Evolutionary conservation across 2,329 filamentous ascomycete genomes (phyloP), one percentile per base, ranked within the genome.

Genomic region (Trichoderma lentiforme): DNA sequence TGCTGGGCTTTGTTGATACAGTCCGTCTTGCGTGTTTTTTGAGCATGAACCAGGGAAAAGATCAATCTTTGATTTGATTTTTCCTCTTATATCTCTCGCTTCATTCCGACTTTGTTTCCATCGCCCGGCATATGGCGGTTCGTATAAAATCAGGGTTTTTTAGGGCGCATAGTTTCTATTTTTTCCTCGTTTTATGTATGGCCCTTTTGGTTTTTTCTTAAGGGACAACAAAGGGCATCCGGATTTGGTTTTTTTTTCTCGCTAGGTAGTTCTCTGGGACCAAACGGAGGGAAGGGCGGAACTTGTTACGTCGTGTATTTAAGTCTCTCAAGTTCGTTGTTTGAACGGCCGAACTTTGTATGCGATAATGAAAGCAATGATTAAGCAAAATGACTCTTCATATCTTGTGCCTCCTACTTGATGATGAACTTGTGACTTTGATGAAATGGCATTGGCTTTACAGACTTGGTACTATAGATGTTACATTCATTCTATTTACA

Each of bases 361-460:
- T 71, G 66, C 32, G 60, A 70, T 72, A 70, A 72, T 72, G 71
- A 72, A 62, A 72, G 34, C 32, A 70, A 72, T 61, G 71, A 72
- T 71, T 70, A 58, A 58, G 47, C 53, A 53, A 51, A 26, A 24
- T 51, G 28, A 68, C 14, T 51, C 21, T 51, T 57, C 39, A 32
- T n/a, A 9, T 28, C 36, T 39, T 7, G 18, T 56, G 5, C 28
- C 32, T 3, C 36, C 7, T 34, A 39, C 8, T 26, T n/a, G n/a
- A 15, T 7, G 18, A 14, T 63, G 15, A 43, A 28, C 6, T 21
- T 9, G 28, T 58, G 28, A 57, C 18, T 21, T 57, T 18, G 47
- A 51, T 24, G 56, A 26, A 58, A 14, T 58, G 14, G 8, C 4
- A 36, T 21, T 24, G 6, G 15, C 21, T 61, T 43, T 14, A 1